A percentile compares a stretch with the other conserved stretches of the same genome.
phyloP scores from a whole-genome alignment of 805 yeast species.

The Lipomyces starkeyi region DNA sequence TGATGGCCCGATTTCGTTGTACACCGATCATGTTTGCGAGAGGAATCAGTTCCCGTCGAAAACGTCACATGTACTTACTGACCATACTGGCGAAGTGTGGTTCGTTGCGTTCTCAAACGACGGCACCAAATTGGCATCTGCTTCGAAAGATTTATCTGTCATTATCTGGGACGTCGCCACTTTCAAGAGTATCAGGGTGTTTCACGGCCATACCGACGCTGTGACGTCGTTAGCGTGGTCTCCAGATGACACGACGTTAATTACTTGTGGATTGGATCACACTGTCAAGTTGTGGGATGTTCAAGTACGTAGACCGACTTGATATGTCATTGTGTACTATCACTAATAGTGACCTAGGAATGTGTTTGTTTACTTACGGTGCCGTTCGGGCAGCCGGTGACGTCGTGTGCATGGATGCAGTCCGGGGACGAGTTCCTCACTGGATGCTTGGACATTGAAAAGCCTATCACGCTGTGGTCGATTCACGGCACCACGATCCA shows the following conservation, averaged over 20 bases:
- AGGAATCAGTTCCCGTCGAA: slow-evolving; percentile 55
- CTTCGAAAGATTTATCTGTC: slow-evolving; percentile 70
- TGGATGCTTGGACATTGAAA: slow-evolving; percentile 76
- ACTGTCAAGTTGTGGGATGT: slow-evolving; percentile 73
- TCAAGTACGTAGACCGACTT: slow-evolving; percentile 46
- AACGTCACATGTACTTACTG: slow-evolving; percentile 53
- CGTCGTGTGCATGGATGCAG: slow-evolving; percentile 75
- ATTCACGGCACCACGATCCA: slow-evolving; percentile 42
- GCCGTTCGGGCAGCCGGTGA: slow-evolving; percentile 44
- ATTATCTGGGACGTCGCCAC: slow-evolving; percentile 68
- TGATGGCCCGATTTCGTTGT: slow-evolving; percentile 43
- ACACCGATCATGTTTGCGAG: slow-evolving; percentile 48
- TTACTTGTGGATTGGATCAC: slow-evolving; percentile 76
- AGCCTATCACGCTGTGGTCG: slow-evolving; percentile 60
- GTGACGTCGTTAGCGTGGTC: slow-evolving; percentile 73
- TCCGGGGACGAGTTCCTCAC: slow-evolving; percentile 61
- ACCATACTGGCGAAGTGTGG: slow-evolving; percentile 84
- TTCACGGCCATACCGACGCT: slow-evolving; percentile 45
- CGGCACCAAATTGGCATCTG: slow-evolving; percentile 78
- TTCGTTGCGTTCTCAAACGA: slow-evolving; percentile 74
- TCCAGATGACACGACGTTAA: slow-evolving; percentile 66
- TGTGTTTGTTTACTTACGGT: slow-evolving; percentile 23
- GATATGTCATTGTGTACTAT: neutral
- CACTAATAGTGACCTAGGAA: slow-evolving; percentile 5
- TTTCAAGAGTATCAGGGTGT: slow-evolving; percentile 34